Conservation (phyloP, 2,329 filamentous ascomycete species). For the Aaosphaeria arxii region DNA sequence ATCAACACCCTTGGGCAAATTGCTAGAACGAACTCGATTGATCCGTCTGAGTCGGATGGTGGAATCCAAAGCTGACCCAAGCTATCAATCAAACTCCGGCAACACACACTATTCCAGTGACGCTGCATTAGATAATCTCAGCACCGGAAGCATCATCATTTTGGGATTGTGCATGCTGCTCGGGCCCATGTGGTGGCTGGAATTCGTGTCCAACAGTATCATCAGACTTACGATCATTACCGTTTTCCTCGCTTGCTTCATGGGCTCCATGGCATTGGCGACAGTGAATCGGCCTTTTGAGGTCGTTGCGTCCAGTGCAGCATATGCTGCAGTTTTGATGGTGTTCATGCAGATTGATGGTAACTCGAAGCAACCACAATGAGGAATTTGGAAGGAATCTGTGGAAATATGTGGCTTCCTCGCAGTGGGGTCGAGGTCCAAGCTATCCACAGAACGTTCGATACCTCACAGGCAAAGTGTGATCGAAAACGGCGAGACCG, state of each 20-base stretch:
- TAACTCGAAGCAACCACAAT: neutral
- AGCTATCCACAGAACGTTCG: neutral
- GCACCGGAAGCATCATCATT: conserved; percentile 10
- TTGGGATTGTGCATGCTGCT: conserved; percentile 17
- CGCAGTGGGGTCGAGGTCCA: neutral
- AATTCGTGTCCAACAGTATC: conserved; percentile 3
- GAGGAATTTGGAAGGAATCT: neutral
- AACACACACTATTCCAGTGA: conserved; percentile 12
- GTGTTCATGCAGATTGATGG: conserved; percentile 16
- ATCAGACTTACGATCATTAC: conserved; percentile 17
- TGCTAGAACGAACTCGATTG: conserved; percentile 5
- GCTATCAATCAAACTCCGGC: conserved; percentile 3
- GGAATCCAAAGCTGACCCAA: conserved; percentile 3
- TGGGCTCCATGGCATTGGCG: conserved; percentile 8
- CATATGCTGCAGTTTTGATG: conserved; percentile 19
- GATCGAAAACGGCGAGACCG: too few species aligned
- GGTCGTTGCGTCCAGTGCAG: conserved; percentile 18
- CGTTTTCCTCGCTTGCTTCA: conserved; percentile 14
- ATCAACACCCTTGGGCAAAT: conserved; percentile 8
- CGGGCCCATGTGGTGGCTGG: conserved; percentile 20
- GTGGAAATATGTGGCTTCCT: neutral
- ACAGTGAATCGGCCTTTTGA: conserved; percentile 17
- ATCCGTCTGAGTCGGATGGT: conserved; percentile 9
- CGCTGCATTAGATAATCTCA: conserved; percentile 9
- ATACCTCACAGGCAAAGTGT: too few species aligned